Evolutionary conservation across 1,284 basidiomycete species (phyloP).

Genomic region (Naganishia sp.): DNA sequence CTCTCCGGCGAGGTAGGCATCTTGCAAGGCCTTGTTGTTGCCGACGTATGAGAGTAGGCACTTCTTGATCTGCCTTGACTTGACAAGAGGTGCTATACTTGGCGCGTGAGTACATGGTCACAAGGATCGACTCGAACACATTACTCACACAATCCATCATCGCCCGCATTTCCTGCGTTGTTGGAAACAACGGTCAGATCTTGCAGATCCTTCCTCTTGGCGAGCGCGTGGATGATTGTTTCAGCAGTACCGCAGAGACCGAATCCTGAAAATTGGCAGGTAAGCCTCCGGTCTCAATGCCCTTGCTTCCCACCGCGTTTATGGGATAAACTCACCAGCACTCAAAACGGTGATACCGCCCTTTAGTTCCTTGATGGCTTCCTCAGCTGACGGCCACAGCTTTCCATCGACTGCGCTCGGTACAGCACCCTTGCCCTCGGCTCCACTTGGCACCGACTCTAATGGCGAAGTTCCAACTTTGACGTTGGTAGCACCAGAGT

Average conservation of each 20-base stretch:
- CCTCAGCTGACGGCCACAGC: conserved; percentile 74
- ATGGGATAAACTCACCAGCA: conserved; percentile 62
- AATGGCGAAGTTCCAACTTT: conserved; percentile 2
- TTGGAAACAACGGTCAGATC: conserved; percentile 84
- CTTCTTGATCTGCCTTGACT: conserved; percentile 74
- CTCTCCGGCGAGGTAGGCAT: conserved; percentile 73
- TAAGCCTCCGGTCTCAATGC: background rate
- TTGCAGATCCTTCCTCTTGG: conserved; percentile 68
- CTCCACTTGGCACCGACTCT: conserved; percentile 17
- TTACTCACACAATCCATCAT: conserved; percentile 72
- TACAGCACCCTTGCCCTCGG: conserved; percentile 16
- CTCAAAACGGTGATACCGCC: conserved; percentile 74
- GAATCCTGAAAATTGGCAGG: conserved; percentile 40
- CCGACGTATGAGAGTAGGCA: conserved; percentile 87
- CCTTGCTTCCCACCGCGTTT: too few species aligned
- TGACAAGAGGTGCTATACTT: conserved; percentile 69
- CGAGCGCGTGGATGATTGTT: conserved; percentile 79
- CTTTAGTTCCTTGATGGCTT: conserved; percentile 78
- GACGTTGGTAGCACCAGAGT: conserved; percentile 12
- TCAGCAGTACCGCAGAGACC: conserved; percentile 60
- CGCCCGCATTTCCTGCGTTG: conserved; percentile 74
- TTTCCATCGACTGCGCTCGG: conserved; percentile 56
- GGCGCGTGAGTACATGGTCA: background rate
- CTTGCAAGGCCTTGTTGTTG: conserved; percentile 56
- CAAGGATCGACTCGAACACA: background rate